Evolutionary conservation across 768 basidiomycete genomes (phyloP), one percentile per base, ranked within the genome.

Genomic region (Lactarius deliciosus): DNA sequence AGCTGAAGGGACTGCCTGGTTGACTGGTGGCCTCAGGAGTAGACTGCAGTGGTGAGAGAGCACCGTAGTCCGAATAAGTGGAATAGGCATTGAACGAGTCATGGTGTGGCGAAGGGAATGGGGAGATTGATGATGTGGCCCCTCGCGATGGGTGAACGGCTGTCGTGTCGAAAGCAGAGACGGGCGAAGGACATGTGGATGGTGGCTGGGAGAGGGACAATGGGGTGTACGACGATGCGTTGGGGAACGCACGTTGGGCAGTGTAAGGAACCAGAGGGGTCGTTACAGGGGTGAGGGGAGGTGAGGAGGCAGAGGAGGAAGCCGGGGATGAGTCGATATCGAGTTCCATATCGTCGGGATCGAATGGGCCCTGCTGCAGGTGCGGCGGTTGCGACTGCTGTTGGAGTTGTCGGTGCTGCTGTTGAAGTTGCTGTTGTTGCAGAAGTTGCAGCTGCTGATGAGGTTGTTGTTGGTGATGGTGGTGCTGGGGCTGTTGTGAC

Each of bases 321-420:
- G 77, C 74, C 38, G 74, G 73, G n/a, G 67, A 73, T 41, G 75
- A 68, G 70, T 90, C 90, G 30, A 80, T 74, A 60, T 91, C 90
- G 25, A 91, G 81, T 70, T 92, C 90, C 90, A 92, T 92, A 71
- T 92, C 91, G 74, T 91, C 90, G 0, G 88, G 80, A 73, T 91
- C 90, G 70, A 89, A 89, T 0, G 82, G 77, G 3, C 81, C 77
- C 28, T 79, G 74, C 66, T 78, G 77, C 36, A 72, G 54, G 8
- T 47, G 34, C 30, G 72, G 76, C 64, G 76, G 77, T 15, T 74
- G 58, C 13, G 32, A 57, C 53, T 73, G 76, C 30, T 74, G 77
- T 15, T 63, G 69, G 1, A 72, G 43, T 55, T 64, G 59, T 66
- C 72, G 50, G 50, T 58, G 41, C 71, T 68, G 34, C 64, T 70